Conservation (phyloP, 116 monocot genomes). For the Papilionanthe hybrid region DNA sequence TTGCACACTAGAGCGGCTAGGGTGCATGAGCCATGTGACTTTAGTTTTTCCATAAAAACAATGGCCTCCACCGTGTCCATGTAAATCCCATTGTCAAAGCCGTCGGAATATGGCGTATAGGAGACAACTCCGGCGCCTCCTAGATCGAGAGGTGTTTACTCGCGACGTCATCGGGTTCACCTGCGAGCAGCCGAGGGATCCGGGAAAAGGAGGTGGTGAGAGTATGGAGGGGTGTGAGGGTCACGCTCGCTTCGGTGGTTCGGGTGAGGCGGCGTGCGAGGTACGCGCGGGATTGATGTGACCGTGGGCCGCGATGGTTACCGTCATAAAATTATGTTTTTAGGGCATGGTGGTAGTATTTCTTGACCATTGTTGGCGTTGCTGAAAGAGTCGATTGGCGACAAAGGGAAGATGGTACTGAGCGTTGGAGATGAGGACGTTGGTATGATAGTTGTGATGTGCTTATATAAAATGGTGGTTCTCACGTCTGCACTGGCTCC, state of each 20-base stretch:
- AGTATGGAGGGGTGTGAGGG: constrained; percentile 13
- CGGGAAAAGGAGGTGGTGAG: constrained; percentile 25
- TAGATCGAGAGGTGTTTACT: neutral
- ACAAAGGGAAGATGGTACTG: no score
- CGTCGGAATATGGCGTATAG: constrained; percentile 7
- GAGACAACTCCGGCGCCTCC: neutral
- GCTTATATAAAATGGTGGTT: no score
- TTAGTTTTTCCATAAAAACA: neutral
- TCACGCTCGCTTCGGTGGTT: constrained; percentile 3
- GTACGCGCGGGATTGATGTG: no score
- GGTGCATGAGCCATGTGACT: neutral
- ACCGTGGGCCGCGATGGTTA: constrained; percentile 5
- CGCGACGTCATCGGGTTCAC: neutral
- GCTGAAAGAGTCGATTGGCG: no score
- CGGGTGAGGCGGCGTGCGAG: constrained; percentile 6
- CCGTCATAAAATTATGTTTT: neutral
- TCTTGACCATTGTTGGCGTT: no score
- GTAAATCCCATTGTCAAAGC: neutral
- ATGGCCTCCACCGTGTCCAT: no score
- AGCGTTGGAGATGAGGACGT: no score
- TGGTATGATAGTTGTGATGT: no score
- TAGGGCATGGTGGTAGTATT: no score
- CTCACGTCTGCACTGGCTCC: no score
- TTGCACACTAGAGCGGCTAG: constrained; percentile 5
- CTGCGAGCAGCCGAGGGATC: no score